Percentiles rank a stretch among this genome's conserved stretches.
These are phyloP conservation scores for Penicillium sp. DNA, from an alignment of 2,329 filamentous ascomycete species.

Conservation along the genomic window DNA sequence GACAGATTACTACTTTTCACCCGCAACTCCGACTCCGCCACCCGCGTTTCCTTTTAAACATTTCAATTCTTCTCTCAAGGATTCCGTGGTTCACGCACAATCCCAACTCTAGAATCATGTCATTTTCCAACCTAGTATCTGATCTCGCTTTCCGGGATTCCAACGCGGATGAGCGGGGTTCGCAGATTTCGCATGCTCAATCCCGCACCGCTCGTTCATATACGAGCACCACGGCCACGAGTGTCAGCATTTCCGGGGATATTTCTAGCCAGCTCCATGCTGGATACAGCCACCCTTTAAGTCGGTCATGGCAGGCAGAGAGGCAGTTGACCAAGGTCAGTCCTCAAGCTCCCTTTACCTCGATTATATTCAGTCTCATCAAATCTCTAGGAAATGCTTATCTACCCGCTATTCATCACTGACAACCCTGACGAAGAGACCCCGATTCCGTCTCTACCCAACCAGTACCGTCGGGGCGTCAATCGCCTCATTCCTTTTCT, in stretches of 20 bases:
- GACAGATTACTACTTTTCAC: neutral
- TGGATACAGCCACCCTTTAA: constrained; percentile 77
- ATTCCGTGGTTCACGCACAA: neutral
- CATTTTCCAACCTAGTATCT: constrained; percentile 52
- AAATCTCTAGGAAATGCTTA: constrained; percentile 80
- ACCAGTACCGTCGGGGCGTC: constrained; percentile 83
- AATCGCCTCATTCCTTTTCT: constrained; percentile 85
- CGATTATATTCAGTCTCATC: neutral
- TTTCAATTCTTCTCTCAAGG: neutral
- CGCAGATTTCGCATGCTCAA: constrained; percentile 43
- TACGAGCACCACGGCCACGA: constrained; percentile 50
- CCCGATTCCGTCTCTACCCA: constrained; percentile 84
- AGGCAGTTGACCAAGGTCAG: constrained; percentile 79
- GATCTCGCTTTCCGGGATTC: constrained; percentile 50
- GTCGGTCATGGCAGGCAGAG: constrained; percentile 79
- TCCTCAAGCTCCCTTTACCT: constrained; percentile 1
- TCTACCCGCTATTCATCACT: constrained; percentile 95
- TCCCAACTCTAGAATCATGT: constrained; percentile 36
- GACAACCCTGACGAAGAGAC: constrained; percentile 92
- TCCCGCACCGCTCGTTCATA: constrained; percentile 46
- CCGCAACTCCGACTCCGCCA: neutral
- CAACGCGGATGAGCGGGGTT: constrained; percentile 43
- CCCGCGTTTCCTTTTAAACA: neutral
- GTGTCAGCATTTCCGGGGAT: constrained; percentile 58
- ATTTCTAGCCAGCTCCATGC: constrained; percentile 82